Evolutionary conservation across 2,329 filamentous ascomycete species (phyloP), one percentile per base, ranked within the genome.

Genomic region (Curvularia verruculosa): DNA sequence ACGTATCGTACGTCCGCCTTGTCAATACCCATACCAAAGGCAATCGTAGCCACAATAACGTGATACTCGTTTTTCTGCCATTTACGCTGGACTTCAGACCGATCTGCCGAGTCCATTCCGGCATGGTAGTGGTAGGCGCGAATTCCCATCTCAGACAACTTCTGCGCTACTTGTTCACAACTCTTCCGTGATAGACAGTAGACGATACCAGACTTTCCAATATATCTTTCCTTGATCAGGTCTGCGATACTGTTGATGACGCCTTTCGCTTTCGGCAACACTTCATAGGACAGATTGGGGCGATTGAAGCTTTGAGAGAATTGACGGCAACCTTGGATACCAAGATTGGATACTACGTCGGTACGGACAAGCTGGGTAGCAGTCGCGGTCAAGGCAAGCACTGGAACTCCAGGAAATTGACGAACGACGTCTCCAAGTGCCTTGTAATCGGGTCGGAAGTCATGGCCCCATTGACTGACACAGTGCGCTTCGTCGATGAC

Each of bases 21-120:
- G 80, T 99, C 95, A 64, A 99, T 99, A n/a, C 95, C 95, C 95
- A 99, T 99, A 6, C 95, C 95, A 73, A 99, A 99, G 23, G 95
- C 95, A 75, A 99, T 98, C 0, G 95, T 99, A 19, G 95, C 96
- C 48, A 99, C 95, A 41, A 99, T 96, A 31, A 99, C 90, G 65
- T 96, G 90, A 68, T 89, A 85, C 49, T 82, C 79, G 5, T 92
- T 92, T 41, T 79, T 80, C 75, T 99, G 95, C 95, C 95, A 99
- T 28, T 87, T 77, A 58, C 84, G 84, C 75, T 98, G 94, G 4
- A 95, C 84, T 6, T 83, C 74, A 1, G 83, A 82, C 73, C 94
- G 94, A 49, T 90, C 85, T 4, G 84, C 79, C 0, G 89, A 74
- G 2, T 86, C 79, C 78, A 99, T 87, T 5, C 83, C 86, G 12